These are phyloP conservation scores for Glarea lozoyensis DNA, from an alignment of 495 filamentous ascomycete genomes.

Conservation along the genomic window DNA sequence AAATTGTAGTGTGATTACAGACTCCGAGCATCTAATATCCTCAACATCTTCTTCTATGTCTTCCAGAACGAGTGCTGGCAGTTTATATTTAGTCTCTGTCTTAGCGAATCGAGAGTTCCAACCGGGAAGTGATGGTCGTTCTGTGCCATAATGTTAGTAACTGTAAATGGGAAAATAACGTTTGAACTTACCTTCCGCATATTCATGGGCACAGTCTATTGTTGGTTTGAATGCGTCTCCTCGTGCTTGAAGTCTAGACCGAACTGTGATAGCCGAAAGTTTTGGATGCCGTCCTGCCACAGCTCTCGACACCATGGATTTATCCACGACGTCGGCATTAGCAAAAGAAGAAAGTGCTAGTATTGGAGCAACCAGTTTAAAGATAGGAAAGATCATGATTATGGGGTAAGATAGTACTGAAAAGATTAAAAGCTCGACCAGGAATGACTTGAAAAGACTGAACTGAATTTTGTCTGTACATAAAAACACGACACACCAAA, in stretches of 20 bases:
- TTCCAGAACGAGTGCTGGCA: conserved; percentile 3
- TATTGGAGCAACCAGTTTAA: neutral
- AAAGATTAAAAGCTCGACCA: neutral
- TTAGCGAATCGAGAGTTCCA: neutral
- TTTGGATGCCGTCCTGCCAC: neutral
- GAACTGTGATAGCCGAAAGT: neutral
- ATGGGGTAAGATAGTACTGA: too few species aligned
- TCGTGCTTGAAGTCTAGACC: neutral
- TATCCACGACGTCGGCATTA: neutral
- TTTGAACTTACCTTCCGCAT: neutral
- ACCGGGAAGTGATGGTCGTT: neutral
- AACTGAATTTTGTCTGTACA: neutral
- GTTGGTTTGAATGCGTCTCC: neutral
- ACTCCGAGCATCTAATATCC: neutral
- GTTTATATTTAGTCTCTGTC: conserved; percentile 2
- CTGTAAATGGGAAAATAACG: neutral
- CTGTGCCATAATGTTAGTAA: neutral
- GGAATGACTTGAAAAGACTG: neutral
- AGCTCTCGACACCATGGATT: neutral
- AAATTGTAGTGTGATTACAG: conserved; percentile 3
- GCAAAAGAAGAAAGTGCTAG: neutral
- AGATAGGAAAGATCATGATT: neutral
- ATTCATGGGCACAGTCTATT: neutral
- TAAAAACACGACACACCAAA: too few species aligned
- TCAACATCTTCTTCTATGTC: neutral